Conservation (phyloP, 805 yeast species). For the Yarrowia hollandica region DNA sequence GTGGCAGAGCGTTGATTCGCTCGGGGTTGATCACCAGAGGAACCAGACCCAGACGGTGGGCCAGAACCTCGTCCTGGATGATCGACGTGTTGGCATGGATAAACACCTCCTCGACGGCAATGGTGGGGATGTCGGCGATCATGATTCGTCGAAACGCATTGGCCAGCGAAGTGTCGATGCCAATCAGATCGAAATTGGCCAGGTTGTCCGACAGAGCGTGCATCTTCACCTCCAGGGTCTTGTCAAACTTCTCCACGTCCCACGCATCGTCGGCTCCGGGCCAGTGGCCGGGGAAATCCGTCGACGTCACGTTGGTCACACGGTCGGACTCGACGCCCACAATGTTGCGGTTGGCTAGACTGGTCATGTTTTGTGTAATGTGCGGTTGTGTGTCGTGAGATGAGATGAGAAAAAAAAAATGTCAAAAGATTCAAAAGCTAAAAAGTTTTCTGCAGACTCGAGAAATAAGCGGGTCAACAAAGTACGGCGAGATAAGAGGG, state of each 20-base stretch:
- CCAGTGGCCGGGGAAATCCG: slow-evolving; percentile 89
- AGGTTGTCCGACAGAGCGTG: slow-evolving; percentile 57
- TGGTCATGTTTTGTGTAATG: background rate
- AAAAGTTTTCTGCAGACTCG: slow-evolving; percentile 27
- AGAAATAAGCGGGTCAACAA: too few species aligned
- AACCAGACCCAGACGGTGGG: slow-evolving; percentile 90
- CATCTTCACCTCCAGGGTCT: slow-evolving; percentile 63
- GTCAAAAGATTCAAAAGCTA: background rate
- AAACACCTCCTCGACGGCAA: slow-evolving; percentile 90
- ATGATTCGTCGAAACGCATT: slow-evolving; percentile 96
- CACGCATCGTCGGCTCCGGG: slow-evolving; percentile 68
- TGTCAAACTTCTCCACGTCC: slow-evolving; percentile 78
- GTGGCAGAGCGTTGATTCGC: slow-evolving; percentile 68
- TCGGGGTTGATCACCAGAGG: slow-evolving; percentile 94
- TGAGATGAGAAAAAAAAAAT: background rate
- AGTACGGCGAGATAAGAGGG: too few species aligned
- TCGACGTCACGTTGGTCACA: slow-evolving; percentile 79
- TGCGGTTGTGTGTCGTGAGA: too few species aligned
- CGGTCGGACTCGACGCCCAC: slow-evolving; percentile 88
- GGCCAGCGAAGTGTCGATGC: slow-evolving; percentile 88
- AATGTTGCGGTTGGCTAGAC: slow-evolving; percentile 46
- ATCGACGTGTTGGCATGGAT: slow-evolving; percentile 94
- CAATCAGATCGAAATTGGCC: slow-evolving; percentile 83
- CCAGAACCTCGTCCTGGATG: slow-evolving; percentile 94
- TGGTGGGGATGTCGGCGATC: slow-evolving; percentile 95